Evolutionary conservation across 345 rosid species (phyloP).

Genomic region (Stellera chamaejasme): DNA sequence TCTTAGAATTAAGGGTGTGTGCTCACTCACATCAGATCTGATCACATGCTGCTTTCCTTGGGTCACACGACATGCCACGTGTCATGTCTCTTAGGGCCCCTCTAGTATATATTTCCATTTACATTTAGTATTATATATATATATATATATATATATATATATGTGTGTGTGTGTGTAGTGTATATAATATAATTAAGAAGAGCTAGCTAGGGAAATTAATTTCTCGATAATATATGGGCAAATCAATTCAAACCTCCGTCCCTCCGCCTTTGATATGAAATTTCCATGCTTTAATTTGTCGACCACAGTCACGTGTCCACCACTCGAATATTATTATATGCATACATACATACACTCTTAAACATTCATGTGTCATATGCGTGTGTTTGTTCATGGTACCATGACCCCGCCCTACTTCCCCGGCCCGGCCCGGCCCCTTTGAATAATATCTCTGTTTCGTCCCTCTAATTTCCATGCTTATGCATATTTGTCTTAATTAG

Average conservation of each 20-base stretch:
- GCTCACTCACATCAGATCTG: slow-evolving; percentile 1
- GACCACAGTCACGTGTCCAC: slow-evolving; percentile 31
- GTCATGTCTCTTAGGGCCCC: slow-evolving; percentile 18
- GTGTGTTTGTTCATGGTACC: background rate
- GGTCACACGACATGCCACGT: slow-evolving; percentile 51
- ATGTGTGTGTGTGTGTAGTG: too few species aligned
- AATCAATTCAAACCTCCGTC: background rate
- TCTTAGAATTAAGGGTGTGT: background rate
- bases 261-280: slow-evolving; percentile 7
- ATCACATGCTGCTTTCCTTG: slow-evolving; percentile 39
- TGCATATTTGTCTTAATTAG: too few species aligned
- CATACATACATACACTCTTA: background rate
- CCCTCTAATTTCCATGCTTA: background rate
- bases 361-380: background rate
- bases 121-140: too few species aligned
- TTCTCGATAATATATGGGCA: too few species aligned
- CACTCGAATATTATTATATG: background rate
- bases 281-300: slow-evolving; percentile 14
- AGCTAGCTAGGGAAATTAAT: too few species aligned
- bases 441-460: background rate
- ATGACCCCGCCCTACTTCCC: background rate
- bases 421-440: too few species aligned
- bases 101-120: too few species aligned
- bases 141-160: too few species aligned
- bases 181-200: too few species aligned